Percentiles rank a stretch among this genome's conserved stretches.
Evolutionary conservation across 78 protist species (phyloP).

Genomic region (Dictyostelium brefeldianum): DNA sequence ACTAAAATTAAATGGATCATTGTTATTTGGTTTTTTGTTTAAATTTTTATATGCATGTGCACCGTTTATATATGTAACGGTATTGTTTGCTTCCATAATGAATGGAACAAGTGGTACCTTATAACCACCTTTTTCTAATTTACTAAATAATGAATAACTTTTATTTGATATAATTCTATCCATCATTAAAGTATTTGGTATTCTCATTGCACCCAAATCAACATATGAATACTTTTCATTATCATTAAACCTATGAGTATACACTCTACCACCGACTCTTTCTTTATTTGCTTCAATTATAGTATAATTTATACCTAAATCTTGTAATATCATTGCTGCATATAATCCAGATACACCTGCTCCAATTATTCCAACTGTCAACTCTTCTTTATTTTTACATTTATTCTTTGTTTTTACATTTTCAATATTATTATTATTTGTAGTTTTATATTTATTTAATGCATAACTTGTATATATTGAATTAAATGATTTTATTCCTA

Average conservation of each 20-base stretch:
- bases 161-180: slow-evolving; percentile 1
- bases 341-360: slow-evolving; percentile 45
- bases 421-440: neutral
- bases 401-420: neutral
- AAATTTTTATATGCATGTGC: neutral
- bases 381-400: neutral
- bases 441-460: neutral
- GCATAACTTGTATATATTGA: neutral
- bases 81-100: neutral
- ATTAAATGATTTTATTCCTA: neutral
- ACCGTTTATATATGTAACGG: neutral
- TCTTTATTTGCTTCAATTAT: slow-evolving; percentile 26
- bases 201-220: slow-evolving; percentile 59
- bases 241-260: neutral
- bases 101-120: neutral
- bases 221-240: neutral
- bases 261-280: slow-evolving; percentile 40
- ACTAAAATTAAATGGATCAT: neutral
- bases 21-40: neutral
- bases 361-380: slow-evolving; percentile 40
- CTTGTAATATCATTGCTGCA: slow-evolving; percentile 28
- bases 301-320: slow-evolving; percentile 23
- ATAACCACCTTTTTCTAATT: neutral
- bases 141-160: slow-evolving; percentile 18
- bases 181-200: slow-evolving; percentile 15